Percentiles rank a stretch among this genome's conserved stretches.
Evolutionary conservation across 2,329 filamentous ascomycete genomes (phyloP).

Genomic region (Arthroderma sp.): DNA sequence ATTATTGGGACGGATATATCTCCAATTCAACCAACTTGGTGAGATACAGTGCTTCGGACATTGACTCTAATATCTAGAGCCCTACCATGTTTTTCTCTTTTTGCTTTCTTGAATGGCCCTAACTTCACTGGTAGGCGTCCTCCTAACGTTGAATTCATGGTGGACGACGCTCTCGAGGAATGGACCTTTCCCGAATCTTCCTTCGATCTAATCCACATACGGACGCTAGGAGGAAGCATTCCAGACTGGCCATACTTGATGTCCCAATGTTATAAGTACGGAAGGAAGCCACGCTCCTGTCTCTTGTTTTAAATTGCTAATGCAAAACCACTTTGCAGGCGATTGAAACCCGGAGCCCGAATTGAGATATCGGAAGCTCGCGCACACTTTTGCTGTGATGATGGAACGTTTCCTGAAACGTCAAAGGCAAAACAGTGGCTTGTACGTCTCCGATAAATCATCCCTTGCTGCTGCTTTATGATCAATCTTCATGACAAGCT

Average conservation of each 20-base stretch:
- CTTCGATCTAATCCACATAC: conserved; percentile 47
- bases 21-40: conserved; percentile 13
- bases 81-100: not conserved
- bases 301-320: conserved; percentile 14
- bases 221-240: conserved; percentile 42
- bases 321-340: conserved; percentile 17
- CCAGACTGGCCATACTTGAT: conserved; percentile 43
- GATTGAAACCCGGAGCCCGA: conserved; percentile 16
- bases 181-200: conserved; percentile 42
- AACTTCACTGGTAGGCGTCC: conserved; percentile 35
- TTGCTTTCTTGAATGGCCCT: not conserved
- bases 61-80: conserved; percentile 16
- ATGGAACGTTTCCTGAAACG: conserved; percentile 10
- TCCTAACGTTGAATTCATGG: conserved; percentile 49
- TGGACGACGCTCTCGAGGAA: conserved; percentile 50
- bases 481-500: not conserved
- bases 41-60: not conserved
- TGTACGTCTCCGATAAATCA: conserved; percentile 2
- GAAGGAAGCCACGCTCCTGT: conserved; percentile 19
- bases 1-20: conserved; percentile 12
- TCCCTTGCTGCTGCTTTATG: not conserved
- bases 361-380: conserved; percentile 21
- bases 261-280: conserved; percentile 35
- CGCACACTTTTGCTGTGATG: conserved; percentile 13
- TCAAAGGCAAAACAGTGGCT: conserved; percentile 10